Conservation (phyloP, 164 flowering plant genomes). For the Nymphaea thermarum region DNA sequence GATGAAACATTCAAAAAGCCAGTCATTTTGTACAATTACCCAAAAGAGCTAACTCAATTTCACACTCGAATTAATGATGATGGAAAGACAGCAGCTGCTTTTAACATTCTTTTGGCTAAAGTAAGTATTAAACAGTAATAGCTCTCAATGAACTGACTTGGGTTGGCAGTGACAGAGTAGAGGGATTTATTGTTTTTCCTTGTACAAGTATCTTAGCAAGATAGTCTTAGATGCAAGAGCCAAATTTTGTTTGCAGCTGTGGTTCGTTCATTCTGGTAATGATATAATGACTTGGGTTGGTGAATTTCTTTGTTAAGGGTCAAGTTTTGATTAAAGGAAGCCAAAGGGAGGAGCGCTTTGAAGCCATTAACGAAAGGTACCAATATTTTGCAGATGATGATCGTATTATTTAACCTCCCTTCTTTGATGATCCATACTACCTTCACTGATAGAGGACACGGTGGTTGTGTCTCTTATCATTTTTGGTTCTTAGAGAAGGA, state of each 20-base stretch:
- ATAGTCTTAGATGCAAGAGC: no score
- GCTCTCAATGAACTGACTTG: background rate
- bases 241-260: no score
- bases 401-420: background rate
- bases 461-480: background rate
- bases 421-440: background rate
- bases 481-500: background rate
- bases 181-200: no score
- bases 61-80: slow-evolving; percentile 55
- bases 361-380: slow-evolving; percentile 45
- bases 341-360: slow-evolving; percentile 76
- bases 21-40: slow-evolving; percentile 51
- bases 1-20: slow-evolving; percentile 59
- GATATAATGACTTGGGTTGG: background rate
- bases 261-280: no score
- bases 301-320: slow-evolving; percentile 24
- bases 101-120: slow-evolving; percentile 73
- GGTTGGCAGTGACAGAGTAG: background rate
- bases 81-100: slow-evolving; percentile 66
- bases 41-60: slow-evolving; percentile 70
- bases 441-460: background rate
- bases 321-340: slow-evolving; percentile 66
- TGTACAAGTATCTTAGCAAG: no score
- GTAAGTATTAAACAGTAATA: slow-evolving; percentile 18
- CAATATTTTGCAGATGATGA: background rate